These are phyloP conservation scores for Solanum hybrid DNA, from an alignment of 305 asterid species.

Conservation along the genomic window DNA sequence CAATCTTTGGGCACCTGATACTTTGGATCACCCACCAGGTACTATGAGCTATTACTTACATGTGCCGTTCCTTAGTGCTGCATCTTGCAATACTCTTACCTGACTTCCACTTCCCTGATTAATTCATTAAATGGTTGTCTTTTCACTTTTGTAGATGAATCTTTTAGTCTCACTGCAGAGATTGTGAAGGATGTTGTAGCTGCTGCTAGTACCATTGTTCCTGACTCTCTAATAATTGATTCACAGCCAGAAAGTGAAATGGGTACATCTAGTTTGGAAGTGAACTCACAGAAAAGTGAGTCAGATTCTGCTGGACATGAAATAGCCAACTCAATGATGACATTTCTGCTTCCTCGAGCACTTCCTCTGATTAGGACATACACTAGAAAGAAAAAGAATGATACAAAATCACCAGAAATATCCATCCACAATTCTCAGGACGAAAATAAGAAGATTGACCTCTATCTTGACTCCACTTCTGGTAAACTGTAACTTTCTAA, in stretches of 20 bases:
- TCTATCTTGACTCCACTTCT: conserved; percentile 3
- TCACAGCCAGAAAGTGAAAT: conserved; percentile 49
- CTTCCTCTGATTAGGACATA: conserved; percentile 72
- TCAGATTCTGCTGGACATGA: conserved; percentile 52
- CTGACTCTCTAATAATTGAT: conserved; percentile 33
- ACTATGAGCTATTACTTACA: background rate
- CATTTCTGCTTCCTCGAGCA: conserved; percentile 73
- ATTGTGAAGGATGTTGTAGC: conserved; percentile 23
- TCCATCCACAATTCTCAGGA: conserved; percentile 22
- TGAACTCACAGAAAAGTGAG: conserved; percentile 43
- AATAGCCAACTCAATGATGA: conserved; percentile 63
- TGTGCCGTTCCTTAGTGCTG: background rate
- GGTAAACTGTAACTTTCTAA: conserved; percentile 14
- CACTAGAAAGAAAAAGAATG: conserved; percentile 61
- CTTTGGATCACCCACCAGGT: conserved; percentile 59
- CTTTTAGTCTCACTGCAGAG: conserved; percentile 18
- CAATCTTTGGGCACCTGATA: conserved; percentile 51
- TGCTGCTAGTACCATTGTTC: conserved; percentile 20
- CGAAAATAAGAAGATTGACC: conserved; percentile 20
- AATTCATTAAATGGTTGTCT: conserved; percentile 6
- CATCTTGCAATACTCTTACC: conserved; percentile 7
- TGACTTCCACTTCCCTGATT: conserved; percentile 2
- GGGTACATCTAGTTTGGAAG: conserved; percentile 20
- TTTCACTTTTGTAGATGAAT: conserved; percentile 31
- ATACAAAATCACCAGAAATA: conserved; percentile 17